Base-by-base conservation (phyloP, 1,284 basidiomycete species). In the Filobasidium uniguttulatum region DNA sequence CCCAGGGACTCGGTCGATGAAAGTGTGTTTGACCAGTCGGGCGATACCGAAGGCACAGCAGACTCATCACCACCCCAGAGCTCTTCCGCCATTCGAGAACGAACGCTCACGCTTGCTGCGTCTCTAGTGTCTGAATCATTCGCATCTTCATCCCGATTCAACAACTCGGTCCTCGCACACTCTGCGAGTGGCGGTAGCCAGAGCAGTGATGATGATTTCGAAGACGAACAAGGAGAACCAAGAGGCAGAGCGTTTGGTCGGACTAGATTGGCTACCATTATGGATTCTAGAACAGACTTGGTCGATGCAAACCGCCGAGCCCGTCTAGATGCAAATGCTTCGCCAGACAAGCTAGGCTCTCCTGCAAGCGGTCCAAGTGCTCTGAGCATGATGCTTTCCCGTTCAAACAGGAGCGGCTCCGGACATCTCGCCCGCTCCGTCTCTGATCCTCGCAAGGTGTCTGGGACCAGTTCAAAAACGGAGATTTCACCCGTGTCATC, bases 301-400 rank as follows among this genome's bases (percentile, higher is more conserved):
- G 23, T 22, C 33, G 43, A 51, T 9, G n/a, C n/a, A n/a, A n/a
- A 17, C 29, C 12, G 36, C 31, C 34, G 37, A 44, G 31, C 33
- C 23, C 5, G 53, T 54, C 36, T 53, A 54, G 17, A 35, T 53
- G n/a, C n/a, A n/a, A n/a, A n/a, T n/a, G n/a, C n/a, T 20, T 56
- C 58, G 2, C 59, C 59, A 8, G 46, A 56, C 29, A 52, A 57
- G 23, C 29, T 38, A 12, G 36, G n/a, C 19, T 38, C 36, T 19
- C 20, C 36, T 4, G 19, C 36, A 12, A 38, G 36, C 20, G 40
- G 40, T 3, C 40, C 40, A 14, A 43, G 40, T 26, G 40, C 40
- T 23, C 40, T 43, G 12, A 43, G 40, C 15, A 12, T 43, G 4
- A 43, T 43, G 40, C 23, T 43, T 14, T n/a, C n/a, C 26, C 40